Base-by-base conservation (phyloP, 2,329 filamentous ascomycete genomes). In the Venturiaceae sp. region DNA sequence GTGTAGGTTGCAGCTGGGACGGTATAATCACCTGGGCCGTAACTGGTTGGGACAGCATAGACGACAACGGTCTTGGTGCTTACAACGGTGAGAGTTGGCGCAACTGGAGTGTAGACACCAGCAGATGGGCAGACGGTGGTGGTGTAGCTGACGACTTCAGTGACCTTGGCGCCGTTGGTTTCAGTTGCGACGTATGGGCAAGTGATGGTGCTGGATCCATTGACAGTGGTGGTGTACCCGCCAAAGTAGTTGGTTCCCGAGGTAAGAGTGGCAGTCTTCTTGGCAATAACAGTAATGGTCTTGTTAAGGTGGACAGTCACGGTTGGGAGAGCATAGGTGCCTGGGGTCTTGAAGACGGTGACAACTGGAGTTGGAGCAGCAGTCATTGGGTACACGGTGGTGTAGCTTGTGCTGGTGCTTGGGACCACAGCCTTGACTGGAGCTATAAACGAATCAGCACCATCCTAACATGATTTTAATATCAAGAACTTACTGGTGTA, bases 281-380 rank as follows among this genome's bases (percentile, higher is more conserved):
- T 80, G 65, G 73, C 85, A 71, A 82, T 84, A 62, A 88, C 85
- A 39, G 84, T 88, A 64, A 84, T 87, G 61, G 81, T 80, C 71
- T 83, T 77, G 62, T 79, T 84, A 64, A 91, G 74, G 61, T 83
- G 85, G 63, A 88, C 68, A 62, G 87, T 92, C 64, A 81, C 87
- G 60, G 86, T 85, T 64, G 85, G 84, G 78, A 89, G 83, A 64
- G 87, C 90, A 78, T 90, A 91, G 62, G 80, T 82, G 72, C 87
- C 87, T 33, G 87, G 82, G 50, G 83, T 85, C 57, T 83, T 75
- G 79, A 79, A 86, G 53, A 71, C 75, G 62, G 77, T 79, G 57
- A 78, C 72, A 55, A 70, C 69, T 44, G 75, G 73, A 41, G 77
- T 80, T 54, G 79, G 79, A 57, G 79, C 71, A 14, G 53, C 26